Evolutionary conservation across 2,329 filamentous ascomycete species (phyloP), one percentile per base, ranked within the genome.

Genomic region (Pestalotiopsis sp.): DNA sequence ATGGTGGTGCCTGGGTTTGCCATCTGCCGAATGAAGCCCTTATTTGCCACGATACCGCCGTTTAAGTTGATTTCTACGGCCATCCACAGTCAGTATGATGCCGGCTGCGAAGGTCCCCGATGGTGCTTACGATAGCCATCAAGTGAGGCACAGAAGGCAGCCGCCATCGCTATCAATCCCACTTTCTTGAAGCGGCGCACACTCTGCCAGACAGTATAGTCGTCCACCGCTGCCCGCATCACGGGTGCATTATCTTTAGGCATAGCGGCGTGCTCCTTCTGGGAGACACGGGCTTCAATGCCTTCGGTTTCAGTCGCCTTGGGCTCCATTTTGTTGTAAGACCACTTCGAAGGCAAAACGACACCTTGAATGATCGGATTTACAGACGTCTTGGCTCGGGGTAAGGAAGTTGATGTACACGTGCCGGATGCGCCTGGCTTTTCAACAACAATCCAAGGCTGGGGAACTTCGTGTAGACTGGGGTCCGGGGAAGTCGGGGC

Each of bases 31-130:
- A 65, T 65, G 63, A 65, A 65, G 9, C 63, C 63, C 48, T 65
- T 65, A 30, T 65, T 65, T 22, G 63, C 35, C 26, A 65, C 63
- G 20, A 65, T 65, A 20, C 63, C 63, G 39, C 63, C 63, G n/a
- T 65, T 65, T 10, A 65, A 13, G 26, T 57, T 65, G 44, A 65
- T 65, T 56, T 65, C 63, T 65, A 38, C 22, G 7, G 9, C 14
- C 24, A 38, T 35, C 9, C 3, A 48, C 7, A 14, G 48, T 65
- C 24, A 65, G 48, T 14, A 17, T 24, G 20, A 14, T 4, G 9
- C 13, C 24, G 14, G 4, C 4, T 26, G 56, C 14, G 56, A 35
- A 13, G 9, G 11, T 5, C n/a, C 7, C 3, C 20, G 22, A 48
- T 30, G 40, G 1, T 38, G 17, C 63, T 65, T 57, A 65, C 63